Evolutionary conservation across 2,329 filamentous ascomycete species (phyloP).

Genomic region (Phialophora tarda): DNA sequence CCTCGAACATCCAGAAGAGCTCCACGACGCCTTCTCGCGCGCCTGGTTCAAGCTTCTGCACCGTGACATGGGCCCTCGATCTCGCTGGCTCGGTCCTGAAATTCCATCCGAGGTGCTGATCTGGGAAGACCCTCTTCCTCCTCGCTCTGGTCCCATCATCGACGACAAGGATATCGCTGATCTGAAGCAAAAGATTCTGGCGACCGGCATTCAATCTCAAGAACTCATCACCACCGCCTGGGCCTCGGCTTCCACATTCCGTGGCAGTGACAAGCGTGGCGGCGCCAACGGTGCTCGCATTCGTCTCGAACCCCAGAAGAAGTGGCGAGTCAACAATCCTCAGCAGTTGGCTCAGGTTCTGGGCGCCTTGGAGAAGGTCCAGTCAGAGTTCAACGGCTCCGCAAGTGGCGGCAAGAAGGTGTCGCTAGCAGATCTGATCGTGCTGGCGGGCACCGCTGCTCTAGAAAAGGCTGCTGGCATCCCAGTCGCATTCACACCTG

Average conservation of each 20-base stretch:
- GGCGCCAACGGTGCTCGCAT: slow-evolving; percentile 82
- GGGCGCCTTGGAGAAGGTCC: slow-evolving; percentile 65
- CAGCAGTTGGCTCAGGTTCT: slow-evolving; percentile 68
- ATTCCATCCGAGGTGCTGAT: slow-evolving; percentile 70
- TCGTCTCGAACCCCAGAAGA: slow-evolving; percentile 71
- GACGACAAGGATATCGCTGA: slow-evolving; percentile 66
- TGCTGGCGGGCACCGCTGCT: slow-evolving; percentile 72
- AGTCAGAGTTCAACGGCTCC: slow-evolving; percentile 67
- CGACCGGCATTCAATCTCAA: slow-evolving; percentile 63
- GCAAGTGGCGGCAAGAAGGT: slow-evolving; percentile 67
- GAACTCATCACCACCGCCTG: slow-evolving; percentile 71
- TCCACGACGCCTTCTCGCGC: slow-evolving; percentile 71
- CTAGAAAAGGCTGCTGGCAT: slow-evolving; percentile 73
- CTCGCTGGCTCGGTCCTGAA: slow-evolving; percentile 76
- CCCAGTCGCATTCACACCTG: slow-evolving; percentile 72
- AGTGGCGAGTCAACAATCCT: slow-evolving; percentile 78
- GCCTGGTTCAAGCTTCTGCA: slow-evolving; percentile 87
- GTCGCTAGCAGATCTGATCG: slow-evolving; percentile 78
- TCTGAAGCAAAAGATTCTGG: slow-evolving; percentile 72
- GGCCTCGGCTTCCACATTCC: slow-evolving; percentile 74
- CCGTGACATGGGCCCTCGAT: slow-evolving; percentile 75
- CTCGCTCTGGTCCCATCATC: slow-evolving; percentile 62
- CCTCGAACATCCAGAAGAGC: slow-evolving; percentile 70
- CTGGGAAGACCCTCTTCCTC: slow-evolving; percentile 77
- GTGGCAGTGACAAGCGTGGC: slow-evolving; percentile 78